Evolutionary conservation across 2,329 filamentous ascomycete species (phyloP).

Genomic region (Exophiala aquamarina): DNA sequence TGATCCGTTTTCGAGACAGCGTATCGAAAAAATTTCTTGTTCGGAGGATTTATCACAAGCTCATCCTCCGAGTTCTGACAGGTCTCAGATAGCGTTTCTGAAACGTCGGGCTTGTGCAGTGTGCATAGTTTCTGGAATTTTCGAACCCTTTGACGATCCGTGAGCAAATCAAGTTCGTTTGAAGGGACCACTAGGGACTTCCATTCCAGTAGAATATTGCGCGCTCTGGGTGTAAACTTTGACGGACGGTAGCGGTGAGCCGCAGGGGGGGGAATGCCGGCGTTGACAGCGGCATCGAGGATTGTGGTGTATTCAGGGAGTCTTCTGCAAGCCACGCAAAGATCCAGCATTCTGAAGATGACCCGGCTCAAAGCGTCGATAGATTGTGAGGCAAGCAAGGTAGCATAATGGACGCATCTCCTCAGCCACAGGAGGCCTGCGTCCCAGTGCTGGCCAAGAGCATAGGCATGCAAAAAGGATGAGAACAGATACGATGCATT

Average conservation of each 20-base stretch:
- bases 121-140: slow-evolving; percentile 13
- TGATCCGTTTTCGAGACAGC: no score
- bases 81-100: neutral
- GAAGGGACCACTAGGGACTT: slow-evolving; percentile 13
- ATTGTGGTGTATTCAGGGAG: slow-evolving; percentile 22
- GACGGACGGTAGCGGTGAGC: neutral
- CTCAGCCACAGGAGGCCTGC: slow-evolving; percentile 24
- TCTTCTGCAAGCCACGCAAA: slow-evolving; percentile 25
- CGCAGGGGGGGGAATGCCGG: slow-evolving; percentile 16
- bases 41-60: slow-evolving; percentile 8
- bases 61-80: slow-evolving; percentile 2
- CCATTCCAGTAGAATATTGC: slow-evolving; percentile 21
- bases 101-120: neutral
- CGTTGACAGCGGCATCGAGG: slow-evolving; percentile 20
- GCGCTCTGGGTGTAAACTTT: slow-evolving; percentile 10
- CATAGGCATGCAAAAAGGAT: slow-evolving; percentile 24
- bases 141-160: slow-evolving; percentile 10
- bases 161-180: neutral
- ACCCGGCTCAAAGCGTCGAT: slow-evolving; percentile 15
- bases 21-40: slow-evolving; percentile 4
- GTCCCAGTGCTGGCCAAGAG: slow-evolving; percentile 20
- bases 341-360: slow-evolving; percentile 26
- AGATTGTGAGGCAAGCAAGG: slow-evolving; percentile 13
- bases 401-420: slow-evolving; percentile 17
- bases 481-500: slow-evolving; percentile 20